Base-by-base conservation (phyloP, 2,329 filamentous ascomycete genomes). In the Hortaea werneckii region DNA sequence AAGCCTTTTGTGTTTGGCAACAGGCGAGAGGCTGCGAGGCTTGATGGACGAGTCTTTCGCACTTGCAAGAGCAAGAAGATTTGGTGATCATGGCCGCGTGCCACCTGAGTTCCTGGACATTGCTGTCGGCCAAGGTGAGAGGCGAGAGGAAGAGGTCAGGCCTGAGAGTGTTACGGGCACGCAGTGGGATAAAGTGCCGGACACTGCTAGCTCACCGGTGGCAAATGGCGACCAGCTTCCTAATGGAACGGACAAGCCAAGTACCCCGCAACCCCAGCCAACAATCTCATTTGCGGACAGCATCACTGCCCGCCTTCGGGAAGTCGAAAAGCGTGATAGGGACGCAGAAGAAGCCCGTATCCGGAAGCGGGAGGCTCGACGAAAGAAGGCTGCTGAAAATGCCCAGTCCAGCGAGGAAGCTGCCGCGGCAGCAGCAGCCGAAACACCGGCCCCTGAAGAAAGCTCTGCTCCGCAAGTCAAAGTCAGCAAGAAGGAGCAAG, bases 401-500 rank as follows among this genome's bases (percentile, higher is more conserved):
- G 48, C 43, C 11, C 49, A 40, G 38, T 12, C 45, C 46, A 59
- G 27, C n/a, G 60, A 60, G 3, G 48, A 48, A 68, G 74, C 40
- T 67, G 65, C 50, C 64, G 20, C 20, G 20, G 20, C 20, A 20
- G 20, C 20, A 20, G 46, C 46, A 44, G n/a, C 51, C 46, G 42
- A 49, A 37, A 32, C 46, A 44, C 59, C 46, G 46, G n/a, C 50
- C 45, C 74, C 41, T 67, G 65, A 49, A 63, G 50, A 54, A 12
- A 43, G 51, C 13, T 42, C 52, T n/a, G 48, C 50, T n/a, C 79
- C 53, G 58, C 76, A 27, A 74, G 78, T 70, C 53, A 90, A 88
- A 64, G 75, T 86, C 43, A 85, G 83, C 4, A 95, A 95, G 73
- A 95, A 95, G 68, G 88, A 95, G 63, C 75, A 83, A 61, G 87